phyloP scores from a whole-genome alignment of 2,329 filamentous ascomycete species.

The Paracoccidioides brasiliensis region DNA sequence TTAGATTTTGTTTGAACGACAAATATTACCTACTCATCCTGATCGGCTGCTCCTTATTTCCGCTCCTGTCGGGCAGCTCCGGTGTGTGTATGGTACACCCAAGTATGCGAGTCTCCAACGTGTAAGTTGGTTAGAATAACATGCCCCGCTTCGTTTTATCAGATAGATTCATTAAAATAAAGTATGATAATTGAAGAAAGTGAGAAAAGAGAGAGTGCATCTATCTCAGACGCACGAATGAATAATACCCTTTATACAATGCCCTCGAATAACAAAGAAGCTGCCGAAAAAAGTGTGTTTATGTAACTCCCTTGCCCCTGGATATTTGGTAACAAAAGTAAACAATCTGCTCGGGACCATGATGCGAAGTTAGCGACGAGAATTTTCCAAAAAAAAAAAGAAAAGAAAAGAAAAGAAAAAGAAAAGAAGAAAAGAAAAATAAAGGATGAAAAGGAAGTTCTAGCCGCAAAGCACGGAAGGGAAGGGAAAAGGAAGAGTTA shows the following conservation, averaged over 20 bases:
- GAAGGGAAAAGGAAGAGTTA: not conserved
- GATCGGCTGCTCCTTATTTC: too few species aligned
- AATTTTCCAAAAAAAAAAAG: not conserved
- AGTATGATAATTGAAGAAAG: not conserved
- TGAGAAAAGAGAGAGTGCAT: not conserved
- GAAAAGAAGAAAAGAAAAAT: not conserved
- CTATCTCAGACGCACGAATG: not conserved
- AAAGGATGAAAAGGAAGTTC: not conserved
- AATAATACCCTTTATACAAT: not conserved
- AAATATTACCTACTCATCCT: too few species aligned
- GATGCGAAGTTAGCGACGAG: slow-evolving; percentile 1
- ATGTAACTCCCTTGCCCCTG: not conserved
- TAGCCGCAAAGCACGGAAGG: not conserved
- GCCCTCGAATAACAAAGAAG: not conserved
- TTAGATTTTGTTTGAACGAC: too few species aligned
- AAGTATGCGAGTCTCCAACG: not conserved
- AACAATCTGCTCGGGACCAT: slow-evolving; percentile 1
- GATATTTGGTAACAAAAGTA: not conserved
- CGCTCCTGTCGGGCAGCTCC: too few species aligned
- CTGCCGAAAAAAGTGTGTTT: not conserved
- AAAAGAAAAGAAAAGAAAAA: not conserved
- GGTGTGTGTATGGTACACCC: too few species aligned
- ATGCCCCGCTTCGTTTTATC: not conserved
- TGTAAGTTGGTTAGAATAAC: not conserved
- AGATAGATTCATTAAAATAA: not conserved